phyloP scores from a whole-genome alignment of 2,329 filamentous ascomycete genomes.

The Pseudogymnoascus sp. region DNA sequence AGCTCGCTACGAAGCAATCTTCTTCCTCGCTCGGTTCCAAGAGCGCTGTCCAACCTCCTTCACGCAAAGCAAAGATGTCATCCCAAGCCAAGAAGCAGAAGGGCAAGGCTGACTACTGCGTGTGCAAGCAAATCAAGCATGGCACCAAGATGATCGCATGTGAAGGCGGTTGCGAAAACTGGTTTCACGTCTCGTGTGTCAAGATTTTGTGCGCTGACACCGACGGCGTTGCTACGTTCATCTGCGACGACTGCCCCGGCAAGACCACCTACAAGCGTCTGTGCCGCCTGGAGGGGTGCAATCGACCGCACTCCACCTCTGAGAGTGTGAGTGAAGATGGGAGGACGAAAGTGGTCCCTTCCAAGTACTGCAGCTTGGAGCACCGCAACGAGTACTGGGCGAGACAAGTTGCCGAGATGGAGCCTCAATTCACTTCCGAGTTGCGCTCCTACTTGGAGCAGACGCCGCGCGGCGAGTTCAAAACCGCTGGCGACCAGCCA shows the following conservation, averaged over 20 bases:
- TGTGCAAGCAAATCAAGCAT: conserved; percentile 27
- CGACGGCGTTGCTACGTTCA: conserved; percentile 19
- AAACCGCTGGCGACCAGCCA: not conserved
- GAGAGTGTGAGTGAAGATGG: conserved; percentile 18
- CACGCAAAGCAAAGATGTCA: not conserved
- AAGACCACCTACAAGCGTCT: conserved; percentile 27
- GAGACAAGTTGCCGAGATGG: not conserved
- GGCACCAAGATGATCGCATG: conserved; percentile 28
- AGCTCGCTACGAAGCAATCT: not conserved
- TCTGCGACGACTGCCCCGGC: conserved; percentile 23
- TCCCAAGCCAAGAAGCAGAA: not conserved
- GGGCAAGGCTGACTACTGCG: conserved; percentile 22
- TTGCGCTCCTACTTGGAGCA: not conserved
- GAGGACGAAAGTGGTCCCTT: conserved; percentile 14
- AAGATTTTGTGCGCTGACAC: conserved; percentile 21
- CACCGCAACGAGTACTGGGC: conserved; percentile 19
- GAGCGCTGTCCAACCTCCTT: not conserved
- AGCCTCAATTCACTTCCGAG: not conserved
- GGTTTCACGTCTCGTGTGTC: conserved; percentile 28
- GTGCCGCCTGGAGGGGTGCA: conserved; percentile 19
- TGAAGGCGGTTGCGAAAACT: conserved; percentile 27
- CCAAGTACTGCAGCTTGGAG: conserved; percentile 27
- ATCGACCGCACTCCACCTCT: not conserved
- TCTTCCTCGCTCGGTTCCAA: not conserved
- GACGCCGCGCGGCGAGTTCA: not conserved